phyloP scores from a whole-genome alignment of 306 rosid genomes.

The Vigna mungo region DNA sequence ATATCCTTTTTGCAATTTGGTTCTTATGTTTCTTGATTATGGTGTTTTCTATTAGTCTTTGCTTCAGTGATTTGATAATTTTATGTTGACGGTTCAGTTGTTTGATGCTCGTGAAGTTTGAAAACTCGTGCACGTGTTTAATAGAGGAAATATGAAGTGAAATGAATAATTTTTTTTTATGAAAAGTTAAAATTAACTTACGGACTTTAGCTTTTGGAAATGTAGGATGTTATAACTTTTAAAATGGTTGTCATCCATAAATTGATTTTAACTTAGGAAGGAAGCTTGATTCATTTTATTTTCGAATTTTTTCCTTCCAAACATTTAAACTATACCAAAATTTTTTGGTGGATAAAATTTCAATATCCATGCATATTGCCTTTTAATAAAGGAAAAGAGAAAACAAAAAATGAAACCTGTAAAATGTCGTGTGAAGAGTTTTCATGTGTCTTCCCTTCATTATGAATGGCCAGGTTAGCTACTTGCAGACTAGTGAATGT shows the following conservation, averaged over 20 bases:
- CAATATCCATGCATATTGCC: background rate
- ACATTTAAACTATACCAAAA: background rate
- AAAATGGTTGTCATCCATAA: background rate
- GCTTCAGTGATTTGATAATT: background rate
- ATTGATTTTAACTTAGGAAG: background rate
- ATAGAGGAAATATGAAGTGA: background rate
- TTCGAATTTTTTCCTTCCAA: background rate
- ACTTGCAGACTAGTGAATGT: background rate
- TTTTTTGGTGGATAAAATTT: background rate
- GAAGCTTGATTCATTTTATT: background rate
- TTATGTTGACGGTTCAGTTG: background rate
- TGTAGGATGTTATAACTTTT: background rate
- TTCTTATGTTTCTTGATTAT: background rate
- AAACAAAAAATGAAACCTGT: background rate
- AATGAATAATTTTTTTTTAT: background rate
- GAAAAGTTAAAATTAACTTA: background rate
- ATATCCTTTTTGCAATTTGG: constrained; percentile 71
- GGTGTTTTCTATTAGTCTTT: background rate
- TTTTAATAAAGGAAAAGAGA: background rate
- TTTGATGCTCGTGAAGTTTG: background rate
- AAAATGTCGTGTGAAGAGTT: background rate
- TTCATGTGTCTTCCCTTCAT: background rate
- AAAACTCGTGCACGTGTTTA: background rate
- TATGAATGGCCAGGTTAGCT: background rate
- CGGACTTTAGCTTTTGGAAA: background rate